phyloP scores from a whole-genome alignment of 2,329 filamentous ascomycete genomes.

The Tympanopsis confertula region DNA sequence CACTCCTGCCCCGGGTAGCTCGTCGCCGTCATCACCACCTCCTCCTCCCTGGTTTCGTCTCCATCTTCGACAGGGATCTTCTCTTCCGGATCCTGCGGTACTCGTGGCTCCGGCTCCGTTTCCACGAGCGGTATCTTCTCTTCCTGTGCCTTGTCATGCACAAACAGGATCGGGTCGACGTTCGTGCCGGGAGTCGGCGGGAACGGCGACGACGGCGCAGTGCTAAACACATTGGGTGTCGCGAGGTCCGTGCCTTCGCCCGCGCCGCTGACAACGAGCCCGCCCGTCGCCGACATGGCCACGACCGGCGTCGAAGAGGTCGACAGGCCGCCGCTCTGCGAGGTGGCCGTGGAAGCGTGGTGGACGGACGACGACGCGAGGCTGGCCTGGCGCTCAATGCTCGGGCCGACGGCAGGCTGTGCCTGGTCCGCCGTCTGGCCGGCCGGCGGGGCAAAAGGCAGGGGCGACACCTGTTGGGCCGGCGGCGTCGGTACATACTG shows the following conservation, averaged over 20 bases:
- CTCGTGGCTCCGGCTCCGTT: not conserved
- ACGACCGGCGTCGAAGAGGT: not conserved
- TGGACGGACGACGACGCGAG: not conserved
- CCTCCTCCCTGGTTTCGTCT: slow-evolving; percentile 26
- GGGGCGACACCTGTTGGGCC: not conserved
- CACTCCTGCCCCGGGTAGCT: slow-evolving; percentile 64
- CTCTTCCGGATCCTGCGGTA: not conserved
- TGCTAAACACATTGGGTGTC: not conserved
- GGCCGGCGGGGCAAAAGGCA: not conserved
- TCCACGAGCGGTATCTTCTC: not conserved
- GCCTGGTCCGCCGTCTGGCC: not conserved
- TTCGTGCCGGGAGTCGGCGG: too few species aligned
- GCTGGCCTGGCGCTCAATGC: not conserved
- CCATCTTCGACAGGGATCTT: slow-evolving; percentile 10
- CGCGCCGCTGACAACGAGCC: too few species aligned
- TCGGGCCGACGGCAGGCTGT: not conserved
- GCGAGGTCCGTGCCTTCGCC: too few species aligned
- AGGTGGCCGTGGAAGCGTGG: not conserved
- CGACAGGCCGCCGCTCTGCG: not conserved
- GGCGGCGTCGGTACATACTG: not conserved
- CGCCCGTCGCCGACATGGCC: not conserved
- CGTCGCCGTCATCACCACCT: slow-evolving; percentile 51
- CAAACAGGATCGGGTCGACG: not conserved
- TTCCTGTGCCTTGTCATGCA: not conserved
- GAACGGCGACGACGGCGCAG: not conserved